Evolutionary conservation across 1,284 basidiomycete species (phyloP), one percentile per base, ranked within the genome.

Genomic region (Flammula alnicola): DNA sequence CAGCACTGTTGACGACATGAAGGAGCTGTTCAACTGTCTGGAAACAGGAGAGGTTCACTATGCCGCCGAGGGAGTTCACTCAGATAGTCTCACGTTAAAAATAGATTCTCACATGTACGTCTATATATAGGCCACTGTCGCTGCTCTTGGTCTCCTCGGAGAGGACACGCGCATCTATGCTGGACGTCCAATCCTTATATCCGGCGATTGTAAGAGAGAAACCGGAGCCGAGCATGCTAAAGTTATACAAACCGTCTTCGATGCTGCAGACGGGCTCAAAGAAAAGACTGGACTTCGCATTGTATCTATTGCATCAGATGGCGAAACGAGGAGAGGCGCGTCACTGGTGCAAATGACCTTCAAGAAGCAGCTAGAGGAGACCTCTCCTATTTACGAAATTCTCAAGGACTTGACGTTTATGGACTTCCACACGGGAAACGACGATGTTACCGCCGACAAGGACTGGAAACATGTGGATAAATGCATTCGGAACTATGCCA

Each of bases 401-500:
- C 22, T 51, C 26, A 32, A 42, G 22, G 44, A 22, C 22, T 56
- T 71, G 1, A 32, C 7, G 10, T 54, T 70, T 17, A 52, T 71
- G 40, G 59, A 72, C 49, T 47, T 63, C 2, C 38, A 55, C 7
- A 62, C 67, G 16, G 65, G 70, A 10, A 55, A 63, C 11, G 67
- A 70, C 47, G 66, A 71, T 44, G 11, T 72, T 2, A 70, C 67
- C 2, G 14, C 36, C 1, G 65, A 71, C 45, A 67, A 68, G 38
- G 69, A 72, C 36, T 62, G 44, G 31, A 65, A 68, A 25, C 71
- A 73, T 45, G 31, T 69, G 7, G 52, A 67, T 47, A 72, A 72
- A 54, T 52, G 63, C 1, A 40, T 58, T 4, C 58, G 63, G 0
- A 69, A 70, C 45, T 55, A 59, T 12, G 45, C 66, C 4, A 47